Base-by-base conservation (phyloP, 2,329 filamentous ascomycete genomes). In the Ophiostoma triangulosporum region DNA sequence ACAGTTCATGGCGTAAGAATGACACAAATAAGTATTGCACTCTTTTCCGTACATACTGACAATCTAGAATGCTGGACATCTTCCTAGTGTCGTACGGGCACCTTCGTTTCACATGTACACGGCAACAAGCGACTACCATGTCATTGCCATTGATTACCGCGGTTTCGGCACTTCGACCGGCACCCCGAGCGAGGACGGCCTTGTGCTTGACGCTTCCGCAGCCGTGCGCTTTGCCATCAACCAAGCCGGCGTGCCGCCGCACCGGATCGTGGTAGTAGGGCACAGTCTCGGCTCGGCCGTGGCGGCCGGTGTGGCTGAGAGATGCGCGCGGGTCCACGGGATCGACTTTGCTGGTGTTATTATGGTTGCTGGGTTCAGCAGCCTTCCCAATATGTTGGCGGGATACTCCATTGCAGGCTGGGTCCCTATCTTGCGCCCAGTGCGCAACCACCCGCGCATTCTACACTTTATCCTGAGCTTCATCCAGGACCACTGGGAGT, bases 241-340 rank as follows among this genome's bases (percentile, higher is more conserved):
- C 20, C 70, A 76, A 1, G 79, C 82, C 14, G 70, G 77, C 0
- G 74, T 96, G 17, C 74, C 85, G 0, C 70, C 88, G 0, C 75
- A 77, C 36, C 81, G 81, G 26, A 93, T 95, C 57, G 80, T 91
- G 3, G 73, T 96, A 27, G 71, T 94, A 3, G 91, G 90, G 17
- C 90, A 96, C 62, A 93, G 86, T 61, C 76, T 97, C 0, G 91
- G 91, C 24, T 95, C 91, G 0, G 90, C 87, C 0, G 86, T 96
- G 1, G 81, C 84, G 6, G 77, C 82, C 46, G 90, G 81, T 2
- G 80, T 87, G 1, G 83, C 80, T 1, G 82, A 95, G 62, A 76
- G 80, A 53, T 90, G 86, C 61, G 76, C 79, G 3, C 63, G 72
- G 50, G 45, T 48, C 4, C 69, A 72, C 52, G 76, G 73, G 4